Evolutionary conservation across 441 rosid species (phyloP), one percentile per base, ranked within the genome.

Genomic region (Hura crepitans): DNA sequence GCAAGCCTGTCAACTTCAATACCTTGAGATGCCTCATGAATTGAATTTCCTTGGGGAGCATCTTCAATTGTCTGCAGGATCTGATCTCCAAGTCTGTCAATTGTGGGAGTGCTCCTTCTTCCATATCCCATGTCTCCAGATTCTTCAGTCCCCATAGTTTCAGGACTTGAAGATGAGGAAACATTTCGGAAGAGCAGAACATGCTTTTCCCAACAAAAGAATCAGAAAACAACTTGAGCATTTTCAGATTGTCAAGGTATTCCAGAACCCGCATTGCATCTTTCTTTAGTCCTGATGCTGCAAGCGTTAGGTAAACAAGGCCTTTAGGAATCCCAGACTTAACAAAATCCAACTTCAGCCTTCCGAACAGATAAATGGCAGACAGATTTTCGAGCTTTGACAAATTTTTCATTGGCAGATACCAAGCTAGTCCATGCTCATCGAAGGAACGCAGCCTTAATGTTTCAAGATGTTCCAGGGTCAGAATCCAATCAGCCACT

Each of bases 391-490:
- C 18, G 14, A 25, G 67, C 0, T 47, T 33, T n/a, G 43, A 31
- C 10, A 65, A 49, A 49, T 43, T 53, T 3, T 67, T 33, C 62
- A 67, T 37, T 62, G 8, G 31, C 0, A 53, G 62, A 54, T 63
- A 23, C 54, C 39, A 45, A 39, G 67, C 39, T 43, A 28, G 2
- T 67, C 31, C 37, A 53, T 37, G n/a, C n/a, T 67, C 64, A 20
- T 68, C 43, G 43, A 42, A 68, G 11, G 65, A 69, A 57, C 56
- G 55, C 63, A 68, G 18, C 28, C 53, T 39, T 27, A 68, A 12
- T 1, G 22, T 25, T 27, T 56, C 39, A 31, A 69, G 72, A 9
- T 33, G 1, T 27, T 69, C 45, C 1, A 69, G 30, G 6, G 6
- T 69, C 17, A n/a, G 12, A 11, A 58, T 31, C 72, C 65, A 69